Percentiles rank a stretch among this genome's conserved stretches.
These are phyloP conservation scores for Neospora caninum DNA, from an alignment of 169 alveolate species.

Conservation along the genomic window DNA sequence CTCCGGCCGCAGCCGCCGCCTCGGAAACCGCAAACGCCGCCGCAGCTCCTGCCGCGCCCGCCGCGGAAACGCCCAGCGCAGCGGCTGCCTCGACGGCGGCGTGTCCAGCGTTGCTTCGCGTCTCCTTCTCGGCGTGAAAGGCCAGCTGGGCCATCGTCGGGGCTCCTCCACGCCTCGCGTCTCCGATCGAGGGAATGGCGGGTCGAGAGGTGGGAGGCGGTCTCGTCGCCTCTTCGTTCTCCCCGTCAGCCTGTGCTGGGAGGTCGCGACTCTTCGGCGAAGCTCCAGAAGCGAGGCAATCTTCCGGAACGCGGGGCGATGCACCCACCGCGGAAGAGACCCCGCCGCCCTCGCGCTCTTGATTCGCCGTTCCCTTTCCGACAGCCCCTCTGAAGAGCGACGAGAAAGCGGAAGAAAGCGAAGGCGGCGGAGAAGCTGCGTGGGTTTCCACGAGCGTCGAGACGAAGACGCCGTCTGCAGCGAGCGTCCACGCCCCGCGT, in stretches of 20 bases:
- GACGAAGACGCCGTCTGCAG: conserved; percentile 4
- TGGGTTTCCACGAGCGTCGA: not conserved
- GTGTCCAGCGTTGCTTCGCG: not conserved
- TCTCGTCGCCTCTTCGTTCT: no score
- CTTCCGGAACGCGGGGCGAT: no score
- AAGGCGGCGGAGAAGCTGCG: not conserved
- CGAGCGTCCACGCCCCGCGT: not conserved
- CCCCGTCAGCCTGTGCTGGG: no score
- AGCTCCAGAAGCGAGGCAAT: no score
- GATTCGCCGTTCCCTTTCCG: no score
- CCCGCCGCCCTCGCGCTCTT: no score
- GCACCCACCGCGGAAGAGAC: no score
- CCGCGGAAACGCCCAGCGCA: not conserved
- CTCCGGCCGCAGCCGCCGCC: conserved; percentile 12
- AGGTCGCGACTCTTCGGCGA: no score
- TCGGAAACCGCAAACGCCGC: not conserved
- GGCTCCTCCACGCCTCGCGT: not conserved
- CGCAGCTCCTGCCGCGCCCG: conserved; percentile 6
- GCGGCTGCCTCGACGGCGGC: not conserved
- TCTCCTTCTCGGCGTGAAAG: not conserved
- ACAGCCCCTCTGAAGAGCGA: not conserved
- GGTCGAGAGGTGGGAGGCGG: no score
- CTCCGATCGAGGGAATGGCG: no score
- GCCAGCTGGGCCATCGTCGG: not conserved
- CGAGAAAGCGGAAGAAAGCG: not conserved